Conservation (phyloP, 352 stramenopile genomes). For the Globisporangium parvum region DNA sequence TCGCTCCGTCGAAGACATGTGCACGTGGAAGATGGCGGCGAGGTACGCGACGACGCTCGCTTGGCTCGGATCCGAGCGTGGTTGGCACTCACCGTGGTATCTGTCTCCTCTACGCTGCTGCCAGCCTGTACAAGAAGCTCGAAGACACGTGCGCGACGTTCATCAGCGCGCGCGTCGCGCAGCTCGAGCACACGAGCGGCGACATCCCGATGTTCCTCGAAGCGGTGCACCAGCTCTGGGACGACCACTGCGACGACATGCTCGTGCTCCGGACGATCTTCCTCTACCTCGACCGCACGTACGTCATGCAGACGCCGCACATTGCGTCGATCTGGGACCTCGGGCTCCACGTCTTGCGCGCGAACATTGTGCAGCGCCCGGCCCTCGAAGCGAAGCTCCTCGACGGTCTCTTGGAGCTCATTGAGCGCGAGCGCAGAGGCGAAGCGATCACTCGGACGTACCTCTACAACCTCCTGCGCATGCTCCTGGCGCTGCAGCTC, state of each 20-base stretch:
- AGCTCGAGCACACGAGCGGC: constrained; percentile 44
- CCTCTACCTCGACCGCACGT: constrained; percentile 90
- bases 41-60: constrained; percentile 16
- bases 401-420: constrained; percentile 66
- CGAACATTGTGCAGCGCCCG: constrained; percentile 47
- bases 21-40: constrained; percentile 90
- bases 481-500: constrained; percentile 80
- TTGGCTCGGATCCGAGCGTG: neutral
- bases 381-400: constrained; percentile 68
- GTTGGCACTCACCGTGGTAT: no score
- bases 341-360: constrained; percentile 67
- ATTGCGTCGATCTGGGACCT: constrained; percentile 90
- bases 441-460: constrained; percentile 82
- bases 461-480: constrained; percentile 75
- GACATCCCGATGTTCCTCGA: constrained; percentile 74
- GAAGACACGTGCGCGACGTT: constrained; percentile 64
- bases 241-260: constrained; percentile 91
- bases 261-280: constrained; percentile 92
- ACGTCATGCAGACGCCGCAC: constrained; percentile 81
- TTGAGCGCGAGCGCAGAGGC: constrained; percentile 85
- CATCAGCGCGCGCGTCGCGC: constrained; percentile 47
- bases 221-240: constrained; percentile 75
- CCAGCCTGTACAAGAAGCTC: constrained; percentile 64
- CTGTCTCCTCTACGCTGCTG: no score
- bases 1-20: constrained; percentile 84